Evolutionary conservation across 1,284 basidiomycete genomes (phyloP).

Genomic region (Apiotrichum laibachii): DNA sequence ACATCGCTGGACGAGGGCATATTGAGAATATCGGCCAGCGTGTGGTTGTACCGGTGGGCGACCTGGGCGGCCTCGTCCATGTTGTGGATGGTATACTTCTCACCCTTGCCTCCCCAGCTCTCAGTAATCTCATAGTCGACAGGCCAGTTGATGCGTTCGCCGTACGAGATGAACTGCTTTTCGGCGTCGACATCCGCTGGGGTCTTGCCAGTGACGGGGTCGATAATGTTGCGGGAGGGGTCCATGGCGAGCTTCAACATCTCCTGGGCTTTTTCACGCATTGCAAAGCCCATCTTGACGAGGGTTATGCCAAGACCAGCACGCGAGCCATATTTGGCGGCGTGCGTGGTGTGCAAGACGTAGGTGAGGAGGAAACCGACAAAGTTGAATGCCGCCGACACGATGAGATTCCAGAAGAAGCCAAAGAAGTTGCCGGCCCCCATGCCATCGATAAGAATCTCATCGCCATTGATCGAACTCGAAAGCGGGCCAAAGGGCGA

Average conservation of each 20-base stretch:
- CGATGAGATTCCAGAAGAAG: conserved; percentile 60
- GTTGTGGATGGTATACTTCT: conserved; percentile 36
- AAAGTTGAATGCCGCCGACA: conserved; percentile 95
- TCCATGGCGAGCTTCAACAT: conserved; percentile 25
- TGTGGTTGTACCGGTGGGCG: conserved; percentile 45
- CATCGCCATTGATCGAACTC: conserved; percentile 53
- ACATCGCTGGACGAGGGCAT: conserved; percentile 44
- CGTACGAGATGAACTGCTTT: conserved; percentile 40
- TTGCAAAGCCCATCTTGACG: conserved; percentile 87
- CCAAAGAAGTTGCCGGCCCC: conserved; percentile 56
- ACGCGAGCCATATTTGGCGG: conserved; percentile 88
- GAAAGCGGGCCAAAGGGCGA: conserved; percentile 54
- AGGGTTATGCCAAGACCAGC: conserved; percentile 92
- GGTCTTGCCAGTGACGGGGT: conserved; percentile 24
- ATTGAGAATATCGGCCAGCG: conserved; percentile 36
- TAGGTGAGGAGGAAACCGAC: conserved; percentile 92
- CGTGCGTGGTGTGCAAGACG: conserved; percentile 89
- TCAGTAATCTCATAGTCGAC: background rate
- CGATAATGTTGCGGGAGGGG: conserved; percentile 31
- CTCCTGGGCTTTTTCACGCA: conserved; percentile 57
- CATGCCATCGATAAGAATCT: conserved; percentile 59
- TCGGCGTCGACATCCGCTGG: conserved; percentile 36
- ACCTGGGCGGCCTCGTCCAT: conserved; percentile 51
- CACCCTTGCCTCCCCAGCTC: conserved; percentile 9
- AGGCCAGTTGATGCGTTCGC: background rate